phyloP scores from a whole-genome alignment of 2,329 filamentous ascomycete genomes.

The Neofusicoccum sp. region DNA sequence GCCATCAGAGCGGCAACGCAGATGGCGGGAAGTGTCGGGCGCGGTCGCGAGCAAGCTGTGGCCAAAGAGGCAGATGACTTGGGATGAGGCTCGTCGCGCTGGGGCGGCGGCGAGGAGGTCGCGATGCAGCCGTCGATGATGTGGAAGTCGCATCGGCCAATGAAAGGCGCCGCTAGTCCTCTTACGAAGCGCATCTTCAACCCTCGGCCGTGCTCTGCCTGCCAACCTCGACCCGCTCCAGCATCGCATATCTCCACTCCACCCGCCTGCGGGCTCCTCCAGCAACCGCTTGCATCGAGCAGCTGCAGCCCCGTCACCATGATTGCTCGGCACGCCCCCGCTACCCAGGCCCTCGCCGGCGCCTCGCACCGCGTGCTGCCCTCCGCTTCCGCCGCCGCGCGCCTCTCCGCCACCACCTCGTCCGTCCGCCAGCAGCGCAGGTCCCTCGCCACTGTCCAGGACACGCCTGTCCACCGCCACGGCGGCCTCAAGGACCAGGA shows the following conservation, averaged over 20 bases:
- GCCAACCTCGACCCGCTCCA: slow-evolving; percentile 15
- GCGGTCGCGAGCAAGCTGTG: not conserved
- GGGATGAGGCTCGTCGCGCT: not conserved
- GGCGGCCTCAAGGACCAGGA: slow-evolving; percentile 94
- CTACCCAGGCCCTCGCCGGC: slow-evolving; percentile 39
- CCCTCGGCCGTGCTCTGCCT: slow-evolving; percentile 7
- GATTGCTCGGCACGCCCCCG: slow-evolving; percentile 42
- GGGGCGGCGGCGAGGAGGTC: not conserved
- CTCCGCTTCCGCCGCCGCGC: slow-evolving; percentile 37
- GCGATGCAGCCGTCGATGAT: slow-evolving; percentile 16
- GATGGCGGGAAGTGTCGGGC: not conserved
- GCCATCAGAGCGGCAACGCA: not conserved
- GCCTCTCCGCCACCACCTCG: slow-evolving; percentile 42
- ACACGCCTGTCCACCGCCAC: slow-evolving; percentile 63
- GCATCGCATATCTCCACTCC: slow-evolving; percentile 13
- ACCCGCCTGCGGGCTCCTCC: slow-evolving; percentile 20
- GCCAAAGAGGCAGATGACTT: not conserved
- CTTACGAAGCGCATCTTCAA: slow-evolving; percentile 11
- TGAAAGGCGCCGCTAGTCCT: slow-evolving; percentile 21
- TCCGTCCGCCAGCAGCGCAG: slow-evolving; percentile 55
- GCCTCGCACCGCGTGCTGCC: slow-evolving; percentile 43
- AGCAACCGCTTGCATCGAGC: slow-evolving; percentile 15
- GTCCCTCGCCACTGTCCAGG: slow-evolving; percentile 62
- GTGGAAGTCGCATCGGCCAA: slow-evolving; percentile 24
- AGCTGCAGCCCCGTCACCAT: slow-evolving; percentile 30